Percentiles rank a stretch among this genome's conserved stretches.
Evolutionary conservation across 73 alveolate species (phyloP).

Genomic region (Paramecium octaurelia): DNA sequence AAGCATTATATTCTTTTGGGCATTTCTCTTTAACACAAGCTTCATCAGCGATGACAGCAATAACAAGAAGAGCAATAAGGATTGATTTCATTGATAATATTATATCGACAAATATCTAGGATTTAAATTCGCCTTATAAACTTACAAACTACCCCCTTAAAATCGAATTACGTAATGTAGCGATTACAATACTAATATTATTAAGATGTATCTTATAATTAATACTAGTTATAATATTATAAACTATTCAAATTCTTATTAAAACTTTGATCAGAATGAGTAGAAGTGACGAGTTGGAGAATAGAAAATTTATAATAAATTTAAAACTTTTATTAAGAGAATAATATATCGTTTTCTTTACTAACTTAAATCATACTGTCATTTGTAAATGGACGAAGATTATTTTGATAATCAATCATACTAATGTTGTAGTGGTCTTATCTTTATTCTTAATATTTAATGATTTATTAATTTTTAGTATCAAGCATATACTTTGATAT

Average conservation of each 20-base stretch:
- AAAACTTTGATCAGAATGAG: background rate
- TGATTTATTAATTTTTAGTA: too few species aligned
- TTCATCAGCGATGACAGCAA: slow-evolving; percentile 28
- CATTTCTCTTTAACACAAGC: slow-evolving; percentile 44
- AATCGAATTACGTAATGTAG: background rate
- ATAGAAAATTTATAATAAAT: background rate
- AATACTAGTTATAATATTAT: background rate
- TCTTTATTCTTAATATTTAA: too few species aligned
- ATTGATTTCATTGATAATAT: slow-evolving; percentile 32
- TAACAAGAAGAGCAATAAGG: background rate
- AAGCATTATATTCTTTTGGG: slow-evolving; percentile 35
- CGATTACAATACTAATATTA: background rate
- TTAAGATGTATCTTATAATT: background rate
- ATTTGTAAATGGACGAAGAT: too few species aligned
- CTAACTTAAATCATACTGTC: too few species aligned
- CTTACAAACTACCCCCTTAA: background rate
- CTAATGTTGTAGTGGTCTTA: too few species aligned
- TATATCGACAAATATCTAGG: background rate
- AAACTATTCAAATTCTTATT: background rate
- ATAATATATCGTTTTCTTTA: too few species aligned
- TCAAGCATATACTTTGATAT: too few species aligned
- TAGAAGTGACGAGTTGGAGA: background rate
- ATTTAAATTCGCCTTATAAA: background rate
- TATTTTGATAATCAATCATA: too few species aligned
- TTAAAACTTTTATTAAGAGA: background rate